phyloP scores from a whole-genome alignment of 805 yeast genomes.

The Candida xiaguanensis region DNA sequence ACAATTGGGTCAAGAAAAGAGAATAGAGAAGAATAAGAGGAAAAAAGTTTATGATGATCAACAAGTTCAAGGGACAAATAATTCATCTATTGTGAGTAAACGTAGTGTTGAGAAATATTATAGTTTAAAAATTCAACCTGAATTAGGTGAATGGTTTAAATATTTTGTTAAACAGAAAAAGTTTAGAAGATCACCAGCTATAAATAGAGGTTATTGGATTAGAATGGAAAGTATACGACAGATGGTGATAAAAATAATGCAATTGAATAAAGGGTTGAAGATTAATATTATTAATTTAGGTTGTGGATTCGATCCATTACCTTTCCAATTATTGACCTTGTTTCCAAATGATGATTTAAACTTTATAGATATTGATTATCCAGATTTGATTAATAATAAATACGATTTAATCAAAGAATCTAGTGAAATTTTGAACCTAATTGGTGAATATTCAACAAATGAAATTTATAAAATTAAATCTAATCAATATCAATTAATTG shows the following conservation, averaged over 20 bases:
- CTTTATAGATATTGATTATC: constrained; percentile 73
- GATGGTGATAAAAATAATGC: constrained; percentile 46
- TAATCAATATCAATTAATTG: constrained; percentile 50
- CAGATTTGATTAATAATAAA: constrained; percentile 60
- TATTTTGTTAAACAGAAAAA: constrained; percentile 63
- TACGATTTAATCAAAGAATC: constrained; percentile 47
- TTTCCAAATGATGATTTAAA: constrained; percentile 35
- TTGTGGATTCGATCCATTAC: constrained; percentile 61
- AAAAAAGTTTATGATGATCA: constrained; percentile 53
- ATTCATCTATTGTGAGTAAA: constrained; percentile 78
- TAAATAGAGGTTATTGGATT: constrained; percentile 81
- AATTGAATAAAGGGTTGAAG: constrained; percentile 15
- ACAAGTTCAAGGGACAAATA: constrained; percentile 81
- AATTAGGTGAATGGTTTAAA: constrained; percentile 50
- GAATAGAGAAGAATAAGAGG: constrained; percentile 43
- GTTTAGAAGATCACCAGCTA: constrained; percentile 67
- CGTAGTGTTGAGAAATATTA: constrained; percentile 73
- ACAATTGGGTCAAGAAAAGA: constrained; percentile 23
- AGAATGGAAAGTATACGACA: constrained; percentile 67
- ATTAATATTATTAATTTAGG: constrained; percentile 62
- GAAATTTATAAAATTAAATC: constrained; percentile 21
- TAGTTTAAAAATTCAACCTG: constrained; percentile 27
- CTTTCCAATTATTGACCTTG: constrained; percentile 30
- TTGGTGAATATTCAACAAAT: constrained; percentile 29
- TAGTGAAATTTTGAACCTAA: constrained; percentile 42